Base-by-base conservation (phyloP, 305 asterid species). In the Fraxinus paxiana region DNA sequence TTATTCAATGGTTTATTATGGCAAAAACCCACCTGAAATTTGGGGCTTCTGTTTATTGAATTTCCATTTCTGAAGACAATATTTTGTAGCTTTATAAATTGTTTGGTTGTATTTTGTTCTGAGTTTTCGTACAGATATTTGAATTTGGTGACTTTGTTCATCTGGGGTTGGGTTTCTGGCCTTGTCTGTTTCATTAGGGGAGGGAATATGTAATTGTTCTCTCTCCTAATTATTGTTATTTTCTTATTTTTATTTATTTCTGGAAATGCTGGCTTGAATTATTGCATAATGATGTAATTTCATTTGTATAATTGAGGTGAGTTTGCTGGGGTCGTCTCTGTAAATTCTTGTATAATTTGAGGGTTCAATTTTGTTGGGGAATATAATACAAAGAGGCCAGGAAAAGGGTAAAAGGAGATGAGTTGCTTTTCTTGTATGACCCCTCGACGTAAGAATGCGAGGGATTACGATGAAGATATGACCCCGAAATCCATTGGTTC, bases 351-450 rank as follows among this genome's bases (percentile, higher is more conserved):
- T 80, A 83, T 54, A 54, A 56, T 74, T 73, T 69, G 80, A 79
- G 74, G 75, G 77, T 79, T 71, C 84, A 78, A 24, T 85, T 72
- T 3, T 70, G 34, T 24, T 72, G 80, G 77, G 28, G 35, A 51
- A 24, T 9, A 5, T 51, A 20, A n/a, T 56, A 61, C 70, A 28
- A 48, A 30, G 41, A 82, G 61, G 69, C 17, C 61, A 26, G 61
- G 13, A 61, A 59, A 30, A 48, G 63, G 33, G 24, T 33, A 80
- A 38, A 77, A 22, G 26, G 83, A 82, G 71, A 92, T 92, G 96
- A 87, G 88, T 37, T 92, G 96, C 71, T 92, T 92, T 86, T 84
- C 90, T 85, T 92, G 94, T 87, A 85, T 88, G 77, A 84, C 79
- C 13, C 82, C 89, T 77, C 82, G 78, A 54, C 83, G 41, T 12